Conservation (phyloP, 768 basidiomycete genomes). For the Cyathus striatus region DNA sequence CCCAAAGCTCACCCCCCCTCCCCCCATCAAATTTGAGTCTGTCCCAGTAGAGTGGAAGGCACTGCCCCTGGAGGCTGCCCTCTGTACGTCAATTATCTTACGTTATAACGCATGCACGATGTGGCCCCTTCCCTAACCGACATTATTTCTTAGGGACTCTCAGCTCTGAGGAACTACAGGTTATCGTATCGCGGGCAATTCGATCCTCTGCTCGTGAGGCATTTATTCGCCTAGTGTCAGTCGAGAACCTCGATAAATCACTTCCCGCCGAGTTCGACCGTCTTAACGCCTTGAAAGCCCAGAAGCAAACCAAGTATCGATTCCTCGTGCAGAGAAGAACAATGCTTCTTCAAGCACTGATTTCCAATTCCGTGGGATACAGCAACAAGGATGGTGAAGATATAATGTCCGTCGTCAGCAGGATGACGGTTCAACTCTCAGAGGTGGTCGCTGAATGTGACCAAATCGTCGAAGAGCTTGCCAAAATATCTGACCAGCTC, state of each 20-base stretch:
- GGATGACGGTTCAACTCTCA: conserved; percentile 52
- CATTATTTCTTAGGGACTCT: conserved; percentile 42
- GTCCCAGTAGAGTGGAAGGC: conserved; percentile 60
- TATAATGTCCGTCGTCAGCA: conserved; percentile 29
- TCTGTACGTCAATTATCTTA: conserved; percentile 36
- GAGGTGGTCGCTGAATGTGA: conserved; percentile 58
- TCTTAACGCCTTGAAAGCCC: conserved; percentile 43
- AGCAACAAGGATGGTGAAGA: conserved; percentile 31
- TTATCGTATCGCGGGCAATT: conserved; percentile 68
- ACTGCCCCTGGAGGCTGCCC: conserved; percentile 63
- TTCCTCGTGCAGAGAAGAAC: conserved; percentile 63
- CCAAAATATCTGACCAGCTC: conserved; percentile 57
- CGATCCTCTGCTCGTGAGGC: conserved; percentile 63
- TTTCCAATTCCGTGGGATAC: conserved; percentile 38
- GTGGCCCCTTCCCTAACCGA: background rate
- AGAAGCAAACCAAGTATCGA: conserved; percentile 61
- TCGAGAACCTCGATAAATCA: conserved; percentile 54
- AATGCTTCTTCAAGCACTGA: conserved; percentile 68
- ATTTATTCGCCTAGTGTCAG: conserved; percentile 64
- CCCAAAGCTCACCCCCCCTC: conserved; percentile 40
- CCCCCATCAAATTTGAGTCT: conserved; percentile 51
- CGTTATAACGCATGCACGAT: no score
- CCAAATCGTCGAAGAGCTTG: conserved; percentile 48
- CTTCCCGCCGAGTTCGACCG: conserved; percentile 57
- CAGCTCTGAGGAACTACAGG: conserved; percentile 57